A percentile compares a stretch with the other conserved stretches of the same genome.
phyloP scores from a whole-genome alignment of 805 yeast genomes.

The Yarrowia sp. region DNA sequence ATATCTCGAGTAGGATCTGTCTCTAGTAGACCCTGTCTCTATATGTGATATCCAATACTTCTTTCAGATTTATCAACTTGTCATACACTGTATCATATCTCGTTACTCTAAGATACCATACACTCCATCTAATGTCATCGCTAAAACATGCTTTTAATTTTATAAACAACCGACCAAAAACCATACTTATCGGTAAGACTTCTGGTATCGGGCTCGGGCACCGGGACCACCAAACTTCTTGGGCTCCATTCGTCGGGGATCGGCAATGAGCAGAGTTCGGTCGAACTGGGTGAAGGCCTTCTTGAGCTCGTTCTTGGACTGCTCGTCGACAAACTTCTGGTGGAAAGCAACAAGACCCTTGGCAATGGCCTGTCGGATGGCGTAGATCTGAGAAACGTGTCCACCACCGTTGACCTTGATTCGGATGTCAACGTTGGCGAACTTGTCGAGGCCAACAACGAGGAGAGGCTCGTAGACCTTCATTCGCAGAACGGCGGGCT shows the following conservation, averaged over 20 bases:
- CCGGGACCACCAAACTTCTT: slow-evolving; percentile 99
- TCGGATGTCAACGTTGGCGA: slow-evolving; percentile 97
- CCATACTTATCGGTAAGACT: slow-evolving; percentile 89
- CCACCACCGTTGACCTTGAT: slow-evolving; percentile 99
- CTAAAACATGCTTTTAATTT: slow-evolving; percentile 25
- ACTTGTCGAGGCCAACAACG: slow-evolving; percentile 97
- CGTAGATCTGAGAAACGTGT: slow-evolving; percentile 99
- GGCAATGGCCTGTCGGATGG: slow-evolving; percentile 99
- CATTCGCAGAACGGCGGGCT: slow-evolving; percentile 99
- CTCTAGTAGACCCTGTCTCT: too few relatives aligned
- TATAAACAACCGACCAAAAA: slow-evolving; percentile 21
- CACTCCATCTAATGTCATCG: not conserved
- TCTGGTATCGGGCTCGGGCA: slow-evolving; percentile 99
- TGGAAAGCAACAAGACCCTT: slow-evolving; percentile 99
- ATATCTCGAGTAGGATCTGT: too few relatives aligned
- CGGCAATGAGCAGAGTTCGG: slow-evolving; percentile 99
- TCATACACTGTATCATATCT: too few relatives aligned
- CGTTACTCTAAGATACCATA: too few relatives aligned
- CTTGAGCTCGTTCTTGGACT: slow-evolving; percentile 99
- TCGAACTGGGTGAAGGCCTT: slow-evolving; percentile 95
- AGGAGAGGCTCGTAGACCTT: slow-evolving; percentile 99
- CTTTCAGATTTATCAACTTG: too few relatives aligned
- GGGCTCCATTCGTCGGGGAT: slow-evolving; percentile 99
- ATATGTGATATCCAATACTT: too few relatives aligned
- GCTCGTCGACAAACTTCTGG: slow-evolving; percentile 99